Evolutionary conservation across 495 filamentous ascomycete species (phyloP).

Genomic region (Penicillium herquei): DNA sequence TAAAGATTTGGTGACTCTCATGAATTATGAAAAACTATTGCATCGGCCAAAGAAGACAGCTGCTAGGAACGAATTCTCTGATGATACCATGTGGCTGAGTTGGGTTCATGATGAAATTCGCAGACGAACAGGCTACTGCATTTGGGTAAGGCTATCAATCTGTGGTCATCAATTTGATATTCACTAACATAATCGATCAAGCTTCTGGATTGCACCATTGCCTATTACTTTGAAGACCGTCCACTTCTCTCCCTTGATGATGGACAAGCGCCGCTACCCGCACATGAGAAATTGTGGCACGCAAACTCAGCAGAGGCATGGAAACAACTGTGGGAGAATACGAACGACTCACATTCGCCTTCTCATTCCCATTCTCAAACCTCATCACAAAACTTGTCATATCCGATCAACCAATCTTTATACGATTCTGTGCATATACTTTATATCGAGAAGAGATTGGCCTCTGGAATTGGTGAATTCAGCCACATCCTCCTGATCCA

Average conservation of each 20-base stretch:
- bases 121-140: constrained; percentile 43
- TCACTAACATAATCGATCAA: constrained; percentile 7
- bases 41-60: background rate
- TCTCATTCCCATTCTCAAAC: background rate
- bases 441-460: constrained; percentile 51
- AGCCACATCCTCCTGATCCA: constrained; percentile 49
- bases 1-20: constrained; percentile 33
- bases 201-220: constrained; percentile 48
- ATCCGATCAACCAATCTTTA: constrained; percentile 36
- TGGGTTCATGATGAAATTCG: constrained; percentile 38
- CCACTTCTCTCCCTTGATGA: constrained; percentile 42
- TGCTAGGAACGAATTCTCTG: constrained; percentile 4
- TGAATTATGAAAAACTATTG: constrained; percentile 25
- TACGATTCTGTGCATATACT: constrained; percentile 43
- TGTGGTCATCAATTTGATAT: background rate
- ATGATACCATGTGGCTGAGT: constrained; percentile 20
- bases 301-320: constrained; percentile 36
- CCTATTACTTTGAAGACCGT: constrained; percentile 40
- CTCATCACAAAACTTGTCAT: constrained; percentile 4
- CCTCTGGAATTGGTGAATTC: constrained; percentile 45
- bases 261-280: constrained; percentile 42
- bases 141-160: constrained; percentile 36
- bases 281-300: constrained; percentile 48
- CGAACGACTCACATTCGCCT: constrained; percentile 13
- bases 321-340: constrained; percentile 32